Conservation (phyloP, 768 basidiomycete species). For the Tricholoma matsutake region DNA sequence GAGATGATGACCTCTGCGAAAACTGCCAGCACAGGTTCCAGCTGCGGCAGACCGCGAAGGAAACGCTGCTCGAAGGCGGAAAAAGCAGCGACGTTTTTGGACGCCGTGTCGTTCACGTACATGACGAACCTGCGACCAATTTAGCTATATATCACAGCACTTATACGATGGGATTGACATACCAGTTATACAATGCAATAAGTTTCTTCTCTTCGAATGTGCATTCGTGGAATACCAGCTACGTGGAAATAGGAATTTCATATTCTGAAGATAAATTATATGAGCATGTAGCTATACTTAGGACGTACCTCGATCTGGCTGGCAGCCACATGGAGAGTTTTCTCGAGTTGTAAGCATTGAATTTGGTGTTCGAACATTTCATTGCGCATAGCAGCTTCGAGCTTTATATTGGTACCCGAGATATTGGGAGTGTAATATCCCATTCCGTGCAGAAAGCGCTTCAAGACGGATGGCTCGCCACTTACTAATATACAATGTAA, state of each 20-base stretch:
- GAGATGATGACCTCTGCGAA: too few relatives aligned
- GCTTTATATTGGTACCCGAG: neutral
- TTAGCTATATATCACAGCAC: neutral
- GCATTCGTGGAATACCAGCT: neutral
- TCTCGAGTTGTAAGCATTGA: constrained; percentile 4
- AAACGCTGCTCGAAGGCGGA: too few relatives aligned
- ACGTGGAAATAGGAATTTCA: neutral
- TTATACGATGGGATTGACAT: neutral
- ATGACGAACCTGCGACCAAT: too few relatives aligned
- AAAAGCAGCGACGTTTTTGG: too few relatives aligned
- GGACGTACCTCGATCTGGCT: constrained; percentile 9
- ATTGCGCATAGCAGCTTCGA: constrained; percentile 7
- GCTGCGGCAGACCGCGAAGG: too few relatives aligned
- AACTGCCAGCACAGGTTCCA: too few relatives aligned
- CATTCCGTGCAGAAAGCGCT: neutral
- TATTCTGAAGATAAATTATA: too few relatives aligned
- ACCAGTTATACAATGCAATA: constrained; percentile 3
- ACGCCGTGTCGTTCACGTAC: too few relatives aligned
- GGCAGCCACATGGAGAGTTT: constrained; percentile 7
- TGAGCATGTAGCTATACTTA: neutral
- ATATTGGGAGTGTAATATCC: neutral
- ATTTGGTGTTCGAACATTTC: constrained; percentile 7
- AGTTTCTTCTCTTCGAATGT: too few relatives aligned
- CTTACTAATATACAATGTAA: neutral
- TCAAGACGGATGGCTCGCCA: neutral